These are phyloP conservation scores for Calonectria pseudoturangicola DNA, from an alignment of 2,329 filamentous ascomycete species.

Conservation along the genomic window DNA sequence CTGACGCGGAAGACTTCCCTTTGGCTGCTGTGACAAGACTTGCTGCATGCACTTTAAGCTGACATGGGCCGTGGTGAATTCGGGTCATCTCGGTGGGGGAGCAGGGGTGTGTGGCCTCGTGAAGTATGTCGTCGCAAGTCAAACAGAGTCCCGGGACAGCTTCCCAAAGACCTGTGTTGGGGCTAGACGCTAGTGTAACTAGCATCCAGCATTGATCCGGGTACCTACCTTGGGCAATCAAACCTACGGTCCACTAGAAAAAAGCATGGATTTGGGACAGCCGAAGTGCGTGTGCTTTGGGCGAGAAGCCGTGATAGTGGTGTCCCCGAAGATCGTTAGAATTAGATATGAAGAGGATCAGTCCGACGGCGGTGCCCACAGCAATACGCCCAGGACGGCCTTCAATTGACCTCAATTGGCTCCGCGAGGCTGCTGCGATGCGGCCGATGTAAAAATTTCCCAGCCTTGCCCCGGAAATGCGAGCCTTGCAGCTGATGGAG, in stretches of 20 bases:
- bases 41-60: conserved; percentile 3
- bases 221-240: conserved; percentile 52
- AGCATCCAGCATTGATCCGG: conserved; percentile 50
- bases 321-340: conserved; percentile 47
- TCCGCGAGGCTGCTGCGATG: conserved; percentile 32
- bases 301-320: conserved; percentile 43
- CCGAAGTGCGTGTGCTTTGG: conserved; percentile 46
- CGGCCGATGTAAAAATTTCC: conserved; percentile 44
- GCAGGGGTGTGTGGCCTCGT: conserved; percentile 48
- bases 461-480: conserved; percentile 41
- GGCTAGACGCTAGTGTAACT: conserved; percentile 47
- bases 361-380: conserved; percentile 27
- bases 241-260: conserved; percentile 46
- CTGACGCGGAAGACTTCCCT: conserved; percentile 27
- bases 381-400: neutral
- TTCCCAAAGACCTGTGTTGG: conserved; percentile 43
- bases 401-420: conserved; percentile 52
- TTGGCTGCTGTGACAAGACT: conserved; percentile 24
- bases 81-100: conserved; percentile 51
- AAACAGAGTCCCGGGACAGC: conserved; percentile 42
- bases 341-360: conserved; percentile 48
- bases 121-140: conserved; percentile 52
- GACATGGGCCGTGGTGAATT: conserved; percentile 49
- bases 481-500: conserved; percentile 51
- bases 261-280: conserved; percentile 47